Conservation (phyloP, 805 yeast genomes). For the Lipomyces sp. region DNA sequence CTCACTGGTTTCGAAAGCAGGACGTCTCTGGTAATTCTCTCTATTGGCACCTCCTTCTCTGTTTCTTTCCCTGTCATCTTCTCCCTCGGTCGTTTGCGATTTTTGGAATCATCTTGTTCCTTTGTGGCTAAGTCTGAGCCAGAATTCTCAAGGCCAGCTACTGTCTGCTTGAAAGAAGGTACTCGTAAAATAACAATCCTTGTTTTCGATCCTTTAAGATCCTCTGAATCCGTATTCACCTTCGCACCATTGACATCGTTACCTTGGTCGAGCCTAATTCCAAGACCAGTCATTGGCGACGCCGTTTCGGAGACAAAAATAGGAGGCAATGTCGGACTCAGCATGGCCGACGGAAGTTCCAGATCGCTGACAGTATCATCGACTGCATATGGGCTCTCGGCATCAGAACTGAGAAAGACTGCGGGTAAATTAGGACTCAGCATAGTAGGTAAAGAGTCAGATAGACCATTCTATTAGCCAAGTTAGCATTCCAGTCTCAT, state of each 20-base stretch:
- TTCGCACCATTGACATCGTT: neutral
- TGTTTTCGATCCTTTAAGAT: neutral
- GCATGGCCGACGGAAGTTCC: constrained; percentile 36
- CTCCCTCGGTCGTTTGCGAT: constrained; percentile 1
- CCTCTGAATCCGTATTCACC: neutral
- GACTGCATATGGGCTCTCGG: too few species aligned
- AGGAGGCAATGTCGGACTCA: constrained; percentile 44
- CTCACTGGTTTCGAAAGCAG: neutral
- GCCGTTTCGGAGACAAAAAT: constrained; percentile 30
- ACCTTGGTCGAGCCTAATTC: too few species aligned
- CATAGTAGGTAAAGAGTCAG: too few species aligned
- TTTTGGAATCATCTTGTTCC: neutral
- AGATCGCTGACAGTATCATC: too few species aligned
- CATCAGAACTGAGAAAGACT: too few species aligned
- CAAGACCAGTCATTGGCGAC: too few species aligned
- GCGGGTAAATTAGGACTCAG: too few species aligned
- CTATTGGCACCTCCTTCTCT: neutral
- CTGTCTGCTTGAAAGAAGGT: neutral
- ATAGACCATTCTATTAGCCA: too few species aligned
- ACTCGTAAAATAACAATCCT: neutral
- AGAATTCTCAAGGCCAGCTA: neutral
- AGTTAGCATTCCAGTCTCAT: too few species aligned
- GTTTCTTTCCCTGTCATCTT: neutral
- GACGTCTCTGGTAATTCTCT: neutral
- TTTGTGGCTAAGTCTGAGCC: neutral